Percentiles rank a stretch among this genome's conserved stretches.
phyloP scores from a whole-genome alignment of 371 early-diverging fungal genomes.

The Mortierella sp. region DNA sequence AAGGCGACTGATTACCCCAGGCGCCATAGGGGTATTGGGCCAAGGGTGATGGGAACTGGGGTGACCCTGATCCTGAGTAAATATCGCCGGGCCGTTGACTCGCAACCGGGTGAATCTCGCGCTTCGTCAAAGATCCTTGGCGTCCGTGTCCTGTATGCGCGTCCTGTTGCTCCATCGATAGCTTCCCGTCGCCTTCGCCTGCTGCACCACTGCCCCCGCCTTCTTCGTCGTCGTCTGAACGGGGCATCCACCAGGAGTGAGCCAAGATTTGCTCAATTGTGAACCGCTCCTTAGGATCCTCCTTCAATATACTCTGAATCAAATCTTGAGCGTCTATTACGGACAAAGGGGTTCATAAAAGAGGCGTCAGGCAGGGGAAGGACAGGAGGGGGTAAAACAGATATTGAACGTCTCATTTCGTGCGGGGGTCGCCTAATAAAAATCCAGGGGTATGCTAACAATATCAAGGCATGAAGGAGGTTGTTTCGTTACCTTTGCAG shows the following conservation, averaged over 20 bases:
- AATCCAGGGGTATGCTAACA: not conserved
- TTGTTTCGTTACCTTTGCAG: conserved; percentile 58
- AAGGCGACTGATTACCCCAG: conserved; percentile 50
- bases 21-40: conserved; percentile 37
- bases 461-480: not conserved
- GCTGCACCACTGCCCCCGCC: conserved; percentile 26
- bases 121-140: conserved; percentile 45
- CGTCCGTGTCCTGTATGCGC: conserved; percentile 28
- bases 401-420: not conserved
- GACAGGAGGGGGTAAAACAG: not conserved
- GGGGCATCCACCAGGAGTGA: conserved; percentile 79
- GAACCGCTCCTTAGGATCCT: conserved; percentile 75
- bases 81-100: conserved; percentile 24
- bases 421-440: not conserved
- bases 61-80: conserved; percentile 39
- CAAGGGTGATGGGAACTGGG: conserved; percentile 48
- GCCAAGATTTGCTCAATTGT: conserved; percentile 73
- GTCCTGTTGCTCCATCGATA: conserved; percentile 21
- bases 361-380: conserved; percentile 5
- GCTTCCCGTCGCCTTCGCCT: conserved; percentile 14
- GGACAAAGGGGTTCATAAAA: not conserved
- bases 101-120: conserved; percentile 46
- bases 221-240: conserved; percentile 57
- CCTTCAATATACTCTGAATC: conserved; percentile 71
- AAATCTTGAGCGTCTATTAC: conserved; percentile 63